These are phyloP conservation scores for Manihot esculenta DNA, from an alignment of 441 rosid genomes.

Conservation along the genomic window DNA sequence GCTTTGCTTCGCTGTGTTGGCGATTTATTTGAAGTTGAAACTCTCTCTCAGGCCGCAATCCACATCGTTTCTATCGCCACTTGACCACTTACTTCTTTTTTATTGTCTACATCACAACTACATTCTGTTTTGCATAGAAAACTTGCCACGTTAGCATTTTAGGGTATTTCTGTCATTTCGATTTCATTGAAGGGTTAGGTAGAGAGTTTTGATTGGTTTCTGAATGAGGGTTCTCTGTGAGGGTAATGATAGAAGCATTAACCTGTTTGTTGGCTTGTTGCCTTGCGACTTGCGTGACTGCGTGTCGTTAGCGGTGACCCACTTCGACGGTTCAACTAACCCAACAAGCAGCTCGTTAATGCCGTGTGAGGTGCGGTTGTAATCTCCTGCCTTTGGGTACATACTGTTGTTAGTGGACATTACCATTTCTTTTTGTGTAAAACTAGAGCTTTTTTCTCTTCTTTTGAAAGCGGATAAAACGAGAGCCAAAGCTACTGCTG, in stretches of 20 bases:
- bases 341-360: constrained; percentile 10
- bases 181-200: neutral
- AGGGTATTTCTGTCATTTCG: neutral
- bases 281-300: neutral
- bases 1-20: constrained; percentile 13
- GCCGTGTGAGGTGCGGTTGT: neutral
- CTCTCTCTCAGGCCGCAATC: neutral
- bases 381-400: too few species aligned
- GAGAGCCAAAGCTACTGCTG: too few species aligned
- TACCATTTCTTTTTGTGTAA: too few species aligned
- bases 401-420: too few species aligned
- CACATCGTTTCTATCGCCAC: constrained; percentile 25
- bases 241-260: neutral
- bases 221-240: accelerated
- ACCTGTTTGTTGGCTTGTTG: neutral
- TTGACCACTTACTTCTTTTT: too few species aligned
- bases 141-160: neutral
- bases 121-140: neutral
- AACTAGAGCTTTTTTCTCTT: too few species aligned
- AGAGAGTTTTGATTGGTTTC: neutral
- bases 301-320: neutral
- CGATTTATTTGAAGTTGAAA: constrained; percentile 38
- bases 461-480: too few species aligned
- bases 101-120: neutral
- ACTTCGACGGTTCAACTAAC: constrained; percentile 17